phyloP scores from a whole-genome alignment of 768 basidiomycete genomes.

The Leccinellum rugosiceps region DNA sequence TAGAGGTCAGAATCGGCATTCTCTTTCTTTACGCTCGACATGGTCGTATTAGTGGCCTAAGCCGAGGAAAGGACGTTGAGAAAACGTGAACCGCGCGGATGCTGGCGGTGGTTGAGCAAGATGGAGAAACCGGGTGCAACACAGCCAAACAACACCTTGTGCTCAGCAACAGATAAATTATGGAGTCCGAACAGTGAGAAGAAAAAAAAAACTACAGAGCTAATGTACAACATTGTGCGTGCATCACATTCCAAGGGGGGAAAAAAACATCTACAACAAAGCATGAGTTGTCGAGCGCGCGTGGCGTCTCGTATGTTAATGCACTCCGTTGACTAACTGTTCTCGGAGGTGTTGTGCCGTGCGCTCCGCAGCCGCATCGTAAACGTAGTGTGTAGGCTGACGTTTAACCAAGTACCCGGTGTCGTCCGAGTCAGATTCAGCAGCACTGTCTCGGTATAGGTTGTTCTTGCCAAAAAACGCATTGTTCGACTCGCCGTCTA shows the following conservation, averaged over 20 bases:
- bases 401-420: constrained; percentile 34
- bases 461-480: constrained; percentile 46
- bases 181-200: constrained; percentile 7
- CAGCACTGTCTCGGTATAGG: constrained; percentile 29
- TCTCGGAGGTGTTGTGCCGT: constrained; percentile 56
- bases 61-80: not conserved
- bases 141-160: constrained; percentile 26
- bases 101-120: constrained; percentile 12
- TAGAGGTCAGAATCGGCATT: constrained; percentile 41
- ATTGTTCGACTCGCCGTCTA: constrained; percentile 54
- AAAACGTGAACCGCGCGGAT: not conserved
- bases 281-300: not conserved
- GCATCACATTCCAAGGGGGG: constrained; percentile 9
- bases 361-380: constrained; percentile 88
- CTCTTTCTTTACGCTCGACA: constrained; percentile 27
- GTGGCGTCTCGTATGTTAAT: constrained; percentile 26
- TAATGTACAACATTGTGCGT: constrained; percentile 26
- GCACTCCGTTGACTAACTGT: constrained; percentile 46
- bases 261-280: constrained; percentile 12
- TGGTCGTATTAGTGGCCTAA: constrained; percentile 4
- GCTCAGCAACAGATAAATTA: constrained; percentile 20
- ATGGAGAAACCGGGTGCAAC: constrained; percentile 4
- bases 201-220: constrained; percentile 12
- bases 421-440: constrained; percentile 54
- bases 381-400: constrained; percentile 70